Conservation (phyloP, 2,329 filamentous ascomycete genomes). For the Cadophora sp. region DNA sequence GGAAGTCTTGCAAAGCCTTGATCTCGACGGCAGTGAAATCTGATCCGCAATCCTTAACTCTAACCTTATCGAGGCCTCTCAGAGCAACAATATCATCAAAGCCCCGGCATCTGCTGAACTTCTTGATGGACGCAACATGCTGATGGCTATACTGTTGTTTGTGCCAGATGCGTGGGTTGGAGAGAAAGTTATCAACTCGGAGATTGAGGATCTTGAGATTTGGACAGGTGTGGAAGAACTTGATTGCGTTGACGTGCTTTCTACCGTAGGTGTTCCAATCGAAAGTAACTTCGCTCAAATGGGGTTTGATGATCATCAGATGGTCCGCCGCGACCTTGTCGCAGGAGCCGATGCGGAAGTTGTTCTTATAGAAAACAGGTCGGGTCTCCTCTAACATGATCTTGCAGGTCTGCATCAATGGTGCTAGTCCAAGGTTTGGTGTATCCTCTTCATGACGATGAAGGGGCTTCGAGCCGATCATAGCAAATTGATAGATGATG, state of each 20-base stretch:
- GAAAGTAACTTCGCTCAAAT: slow-evolving; percentile 26
- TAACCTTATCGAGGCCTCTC: slow-evolving; percentile 31
- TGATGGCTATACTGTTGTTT: slow-evolving; percentile 15
- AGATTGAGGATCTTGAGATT: slow-evolving; percentile 22
- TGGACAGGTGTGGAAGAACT: slow-evolving; percentile 15
- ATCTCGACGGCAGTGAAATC: slow-evolving; percentile 10
- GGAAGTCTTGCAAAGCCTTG: slow-evolving; percentile 19
- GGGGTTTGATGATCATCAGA: neutral
- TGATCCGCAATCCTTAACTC: slow-evolving; percentile 2
- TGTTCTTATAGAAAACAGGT: slow-evolving; percentile 34
- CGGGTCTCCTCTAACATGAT: slow-evolving; percentile 27
- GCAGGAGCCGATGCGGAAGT: slow-evolving; percentile 19
- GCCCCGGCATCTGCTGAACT: slow-evolving; percentile 27
- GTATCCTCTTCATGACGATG: neutral
- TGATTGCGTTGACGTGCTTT: slow-evolving; percentile 15
- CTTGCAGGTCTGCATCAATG: slow-evolving; percentile 29
- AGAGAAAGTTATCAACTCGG: neutral
- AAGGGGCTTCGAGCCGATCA: slow-evolving; percentile 14
- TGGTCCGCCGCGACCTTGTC: neutral
- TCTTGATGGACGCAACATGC: slow-evolving; percentile 18
- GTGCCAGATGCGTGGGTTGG: neutral
- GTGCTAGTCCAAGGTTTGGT: slow-evolving; percentile 13
- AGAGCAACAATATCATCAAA: slow-evolving; percentile 31
- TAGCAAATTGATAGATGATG: slow-evolving; percentile 30
- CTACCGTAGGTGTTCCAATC: slow-evolving; percentile 23